Conservation (phyloP, 352 stramenopile genomes). For the Phytophthora multivora region DNA sequence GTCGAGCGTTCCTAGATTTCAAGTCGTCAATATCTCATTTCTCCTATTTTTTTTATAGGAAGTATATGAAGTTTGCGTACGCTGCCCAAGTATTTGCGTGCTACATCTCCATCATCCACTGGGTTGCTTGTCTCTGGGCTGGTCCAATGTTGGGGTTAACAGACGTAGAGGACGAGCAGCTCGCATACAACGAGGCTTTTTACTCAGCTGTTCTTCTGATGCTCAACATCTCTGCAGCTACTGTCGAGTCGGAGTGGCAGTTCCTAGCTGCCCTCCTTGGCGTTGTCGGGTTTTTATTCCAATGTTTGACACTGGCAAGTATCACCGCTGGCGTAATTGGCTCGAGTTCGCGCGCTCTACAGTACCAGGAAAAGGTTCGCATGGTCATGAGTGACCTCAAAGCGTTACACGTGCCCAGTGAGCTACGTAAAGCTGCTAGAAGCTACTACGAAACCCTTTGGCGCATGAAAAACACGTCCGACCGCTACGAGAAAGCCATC, state of each 20-base stretch:
- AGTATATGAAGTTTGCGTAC: conserved; percentile 71
- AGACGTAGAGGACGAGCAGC: conserved; percentile 37
- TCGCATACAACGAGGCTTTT: conserved; percentile 55
- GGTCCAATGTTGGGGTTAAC: conserved; percentile 36
- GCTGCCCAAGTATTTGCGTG: conserved; percentile 53
- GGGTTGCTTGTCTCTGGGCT: conserved; percentile 62
- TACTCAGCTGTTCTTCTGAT: conserved; percentile 51
- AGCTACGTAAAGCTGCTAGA: conserved; percentile 57
- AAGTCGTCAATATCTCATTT: not conserved
- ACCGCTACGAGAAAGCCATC: conserved; percentile 71
- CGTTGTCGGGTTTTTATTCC: conserved; percentile 54
- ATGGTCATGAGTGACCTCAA: conserved; percentile 74
- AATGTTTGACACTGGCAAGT: conserved; percentile 56
- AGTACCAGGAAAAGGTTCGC: conserved; percentile 68
- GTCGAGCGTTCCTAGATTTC: not conserved
- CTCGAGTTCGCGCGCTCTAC: conserved; percentile 49
- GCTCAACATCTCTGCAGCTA: conserved; percentile 55
- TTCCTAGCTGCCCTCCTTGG: conserved; percentile 47
- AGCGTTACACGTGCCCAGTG: conserved; percentile 53
- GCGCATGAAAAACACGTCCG: conserved; percentile 71
- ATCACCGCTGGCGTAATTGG: conserved; percentile 56
- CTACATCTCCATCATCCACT: conserved; percentile 69
- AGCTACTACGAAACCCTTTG: conserved; percentile 71
- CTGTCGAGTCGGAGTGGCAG: conserved; percentile 40
- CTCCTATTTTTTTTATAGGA: conserved; percentile 28